Conservation (phyloP, 1,139 yeast genomes). For the Pichiaceae sp. region DNA sequence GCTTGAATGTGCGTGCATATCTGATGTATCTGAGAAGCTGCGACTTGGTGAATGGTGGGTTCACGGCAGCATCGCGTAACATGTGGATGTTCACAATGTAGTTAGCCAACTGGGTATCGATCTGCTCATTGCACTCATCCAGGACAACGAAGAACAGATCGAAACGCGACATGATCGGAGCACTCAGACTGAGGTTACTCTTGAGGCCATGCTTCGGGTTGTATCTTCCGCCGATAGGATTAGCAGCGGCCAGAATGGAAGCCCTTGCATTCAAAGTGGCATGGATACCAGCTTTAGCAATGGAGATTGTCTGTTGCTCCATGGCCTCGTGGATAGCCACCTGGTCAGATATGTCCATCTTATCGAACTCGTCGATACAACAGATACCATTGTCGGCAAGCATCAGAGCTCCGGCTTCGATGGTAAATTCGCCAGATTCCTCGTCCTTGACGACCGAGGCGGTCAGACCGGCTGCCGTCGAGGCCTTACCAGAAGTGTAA, state of each 20-base stretch:
- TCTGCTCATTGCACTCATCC: conserved; percentile 89
- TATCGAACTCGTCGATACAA: conserved; percentile 97
- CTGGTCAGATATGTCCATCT: conserved; percentile 93
- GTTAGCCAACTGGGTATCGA: conserved; percentile 83
- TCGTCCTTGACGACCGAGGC: conserved; percentile 98
- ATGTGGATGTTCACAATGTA: conserved; percentile 93
- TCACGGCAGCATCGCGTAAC: conserved; percentile 83
- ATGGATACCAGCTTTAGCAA: conserved; percentile 97
- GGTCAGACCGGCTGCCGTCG: conserved; percentile 97
- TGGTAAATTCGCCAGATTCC: conserved; percentile 94
- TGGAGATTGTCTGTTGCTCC: conserved; percentile 98
- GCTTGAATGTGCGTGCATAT: conserved; percentile 91
- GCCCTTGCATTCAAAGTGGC: conserved; percentile 96
- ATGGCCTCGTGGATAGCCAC: conserved; percentile 99
- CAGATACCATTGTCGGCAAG: conserved; percentile 97
- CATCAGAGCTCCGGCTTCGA: conserved; percentile 99
- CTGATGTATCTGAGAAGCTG: conserved; percentile 83
- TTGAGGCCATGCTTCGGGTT: conserved; percentile 79
- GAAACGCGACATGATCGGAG: conserved; percentile 98
- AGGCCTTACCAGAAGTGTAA: conserved; percentile 97
- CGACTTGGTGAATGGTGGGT: conserved; percentile 85
- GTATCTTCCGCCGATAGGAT: conserved; percentile 93
- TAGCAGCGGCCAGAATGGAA: conserved; percentile 94
- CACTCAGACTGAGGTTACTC: conserved; percentile 93
- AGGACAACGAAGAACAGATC: conserved; percentile 90